Conservation (phyloP, 2,329 filamentous ascomycete species). For the Helminthosporium solani region DNA sequence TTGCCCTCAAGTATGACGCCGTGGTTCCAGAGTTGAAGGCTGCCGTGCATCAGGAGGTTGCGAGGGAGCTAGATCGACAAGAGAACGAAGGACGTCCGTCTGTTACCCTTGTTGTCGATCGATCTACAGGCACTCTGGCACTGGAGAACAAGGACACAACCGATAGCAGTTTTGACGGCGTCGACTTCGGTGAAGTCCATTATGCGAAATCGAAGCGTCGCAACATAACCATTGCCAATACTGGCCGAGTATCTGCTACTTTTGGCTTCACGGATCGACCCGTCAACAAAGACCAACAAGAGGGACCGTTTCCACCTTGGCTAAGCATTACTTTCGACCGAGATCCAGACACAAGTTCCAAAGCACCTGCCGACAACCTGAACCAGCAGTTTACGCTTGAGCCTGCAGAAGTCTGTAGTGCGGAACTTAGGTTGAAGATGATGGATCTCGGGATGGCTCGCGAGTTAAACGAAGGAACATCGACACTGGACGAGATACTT, state of each 20-base stretch:
- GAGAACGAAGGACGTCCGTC: slow-evolving; percentile 88
- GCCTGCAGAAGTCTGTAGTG: slow-evolving; percentile 78
- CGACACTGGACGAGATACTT: slow-evolving; percentile 77
- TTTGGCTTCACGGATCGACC: slow-evolving; percentile 79
- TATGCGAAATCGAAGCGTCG: slow-evolving; percentile 67
- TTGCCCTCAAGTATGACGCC: slow-evolving; percentile 81
- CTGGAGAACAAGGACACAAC: slow-evolving; percentile 29
- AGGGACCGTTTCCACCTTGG: slow-evolving; percentile 62
- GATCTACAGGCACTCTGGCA: slow-evolving; percentile 29
- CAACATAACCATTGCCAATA: slow-evolving; percentile 85
- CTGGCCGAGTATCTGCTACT: slow-evolving; percentile 75
- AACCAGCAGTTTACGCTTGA: slow-evolving; percentile 65
- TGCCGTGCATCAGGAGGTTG: slow-evolving; percentile 81
- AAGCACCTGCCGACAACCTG: slow-evolving; percentile 27
- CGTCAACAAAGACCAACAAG: slow-evolving; percentile 46
- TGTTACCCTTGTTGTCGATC: slow-evolving; percentile 79
- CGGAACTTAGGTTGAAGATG: slow-evolving; percentile 68
- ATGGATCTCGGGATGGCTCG: slow-evolving; percentile 64
- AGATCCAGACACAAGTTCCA: slow-evolving; percentile 45
- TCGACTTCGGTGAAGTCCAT: slow-evolving; percentile 76
- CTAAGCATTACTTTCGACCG: slow-evolving; percentile 66
- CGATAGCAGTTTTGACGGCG: slow-evolving; percentile 51
- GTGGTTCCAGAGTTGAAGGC: slow-evolving; percentile 83
- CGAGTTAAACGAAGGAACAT: slow-evolving; percentile 67
- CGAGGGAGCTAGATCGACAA: slow-evolving; percentile 80